phyloP scores from a whole-genome alignment of 176 grass and related monocot genomes.

The Zoysia japonica region DNA sequence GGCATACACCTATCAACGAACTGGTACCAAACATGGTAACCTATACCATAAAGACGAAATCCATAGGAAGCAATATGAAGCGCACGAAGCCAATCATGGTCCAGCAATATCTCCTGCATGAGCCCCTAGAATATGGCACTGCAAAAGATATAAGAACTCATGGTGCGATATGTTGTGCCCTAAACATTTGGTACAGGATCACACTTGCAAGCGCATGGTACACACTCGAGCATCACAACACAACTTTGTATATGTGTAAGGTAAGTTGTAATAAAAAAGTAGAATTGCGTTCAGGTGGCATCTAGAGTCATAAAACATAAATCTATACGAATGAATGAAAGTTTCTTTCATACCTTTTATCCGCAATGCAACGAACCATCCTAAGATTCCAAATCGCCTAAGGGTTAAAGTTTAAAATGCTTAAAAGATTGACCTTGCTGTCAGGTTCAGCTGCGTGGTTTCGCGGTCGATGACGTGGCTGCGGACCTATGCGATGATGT shows the following conservation, averaged over 20 bases:
- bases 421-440: constrained; percentile 54
- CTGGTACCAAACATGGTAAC: constrained; percentile 77
- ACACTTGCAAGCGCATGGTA: neutral
- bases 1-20: constrained; percentile 86
- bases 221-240: too few relatives aligned
- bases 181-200: constrained; percentile 4
- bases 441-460: constrained; percentile 22
- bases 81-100: constrained; percentile 78
- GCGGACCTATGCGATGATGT: constrained; percentile 88
- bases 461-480: constrained; percentile 48
- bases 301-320: neutral
- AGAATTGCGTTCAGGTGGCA: neutral
- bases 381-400: neutral
- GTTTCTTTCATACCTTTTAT: too few relatives aligned
- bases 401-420: neutral
- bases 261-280: neutral
- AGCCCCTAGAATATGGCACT: constrained; percentile 50
- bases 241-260: too few relatives aligned
- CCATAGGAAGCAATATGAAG: constrained; percentile 86
- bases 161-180: neutral
- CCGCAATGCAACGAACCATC: too few relatives aligned
- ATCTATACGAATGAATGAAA: neutral
- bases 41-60: constrained; percentile 89
- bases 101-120: constrained; percentile 48
- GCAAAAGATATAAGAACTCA: constrained; percentile 26